These are phyloP conservation scores for Alternaria ethzedia DNA, from an alignment of 2,329 filamentous ascomycete species.

Conservation along the genomic window DNA sequence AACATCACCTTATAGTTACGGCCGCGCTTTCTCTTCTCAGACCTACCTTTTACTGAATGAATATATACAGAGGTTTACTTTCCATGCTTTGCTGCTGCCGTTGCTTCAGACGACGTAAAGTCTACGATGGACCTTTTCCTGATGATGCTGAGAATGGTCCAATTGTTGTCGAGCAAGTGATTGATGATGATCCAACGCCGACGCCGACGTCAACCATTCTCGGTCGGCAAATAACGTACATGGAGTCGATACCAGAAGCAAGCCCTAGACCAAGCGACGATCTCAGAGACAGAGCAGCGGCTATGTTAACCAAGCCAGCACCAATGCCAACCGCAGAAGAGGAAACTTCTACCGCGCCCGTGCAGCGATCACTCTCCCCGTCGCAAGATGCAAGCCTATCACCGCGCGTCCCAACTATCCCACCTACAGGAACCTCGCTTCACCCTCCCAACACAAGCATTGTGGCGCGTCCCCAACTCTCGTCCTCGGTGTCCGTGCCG, in stretches of 20 bases:
- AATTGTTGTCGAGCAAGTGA: background rate
- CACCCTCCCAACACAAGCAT: background rate
- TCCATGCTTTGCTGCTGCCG: background rate
- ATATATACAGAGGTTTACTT: background rate
- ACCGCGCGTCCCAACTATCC: background rate
- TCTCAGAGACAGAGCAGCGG: background rate
- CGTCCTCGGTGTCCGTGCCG: background rate
- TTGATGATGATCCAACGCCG: background rate
- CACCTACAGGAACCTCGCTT: background rate
- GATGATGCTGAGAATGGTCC: background rate
- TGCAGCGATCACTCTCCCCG: background rate
- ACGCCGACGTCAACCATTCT: background rate
- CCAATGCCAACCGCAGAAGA: background rate
- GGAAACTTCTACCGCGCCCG: background rate
- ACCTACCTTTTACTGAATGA: background rate
- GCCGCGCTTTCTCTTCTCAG: background rate
- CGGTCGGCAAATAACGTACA: background rate
- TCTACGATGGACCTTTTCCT: background rate
- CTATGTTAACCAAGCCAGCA: background rate
- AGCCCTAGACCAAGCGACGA: constrained; percentile 12
- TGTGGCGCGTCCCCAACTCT: background rate
- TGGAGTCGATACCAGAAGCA: constrained; percentile 8
- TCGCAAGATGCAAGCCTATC: background rate
- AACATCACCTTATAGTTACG: background rate
- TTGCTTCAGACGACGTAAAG: background rate